These are phyloP conservation scores for Rhizopogon sp. DNA, from an alignment of 768 basidiomycete genomes.

Conservation along the genomic window DNA sequence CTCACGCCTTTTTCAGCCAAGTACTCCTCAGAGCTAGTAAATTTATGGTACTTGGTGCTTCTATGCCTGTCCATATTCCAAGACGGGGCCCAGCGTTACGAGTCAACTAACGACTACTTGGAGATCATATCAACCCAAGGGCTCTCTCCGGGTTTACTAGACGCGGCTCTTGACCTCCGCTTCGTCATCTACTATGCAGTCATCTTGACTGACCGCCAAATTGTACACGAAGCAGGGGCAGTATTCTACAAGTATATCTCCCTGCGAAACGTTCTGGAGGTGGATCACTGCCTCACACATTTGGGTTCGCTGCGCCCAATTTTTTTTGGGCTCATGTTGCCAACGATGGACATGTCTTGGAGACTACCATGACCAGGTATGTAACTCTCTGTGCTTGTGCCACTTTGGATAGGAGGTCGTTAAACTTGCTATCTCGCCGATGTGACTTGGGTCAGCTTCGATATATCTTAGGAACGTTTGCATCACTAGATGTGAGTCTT, in stretches of 20 bases:
- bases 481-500: constrained; percentile 30
- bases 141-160: background rate
- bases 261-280: constrained; percentile 33
- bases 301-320: constrained; percentile 15
- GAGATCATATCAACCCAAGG: background rate
- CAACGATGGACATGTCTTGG: constrained; percentile 33
- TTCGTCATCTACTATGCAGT: constrained; percentile 25
- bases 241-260: constrained; percentile 30
- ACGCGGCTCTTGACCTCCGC: constrained; percentile 23
- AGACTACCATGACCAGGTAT: constrained; percentile 13
- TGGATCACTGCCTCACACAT: constrained; percentile 20
- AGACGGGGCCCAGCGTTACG: background rate
- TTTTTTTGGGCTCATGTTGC: constrained; percentile 33
- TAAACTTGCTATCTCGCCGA: background rate
- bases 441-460: constrained; percentile 20
- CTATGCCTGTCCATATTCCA: background rate
- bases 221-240: constrained; percentile 24
- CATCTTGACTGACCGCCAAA: constrained; percentile 22
- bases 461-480: constrained; percentile 26
- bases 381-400: constrained; percentile 7
- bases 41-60: background rate
- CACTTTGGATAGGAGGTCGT: constrained; percentile 1
- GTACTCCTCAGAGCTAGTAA: too few relatives aligned
- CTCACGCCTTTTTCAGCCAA: background rate
- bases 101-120: background rate